A percentile compares a stretch with the other conserved stretches of the same genome.
These are phyloP conservation scores for Skeletonema grethae DNA, from an alignment of 108 stramenopile species.

Conservation along the genomic window DNA sequence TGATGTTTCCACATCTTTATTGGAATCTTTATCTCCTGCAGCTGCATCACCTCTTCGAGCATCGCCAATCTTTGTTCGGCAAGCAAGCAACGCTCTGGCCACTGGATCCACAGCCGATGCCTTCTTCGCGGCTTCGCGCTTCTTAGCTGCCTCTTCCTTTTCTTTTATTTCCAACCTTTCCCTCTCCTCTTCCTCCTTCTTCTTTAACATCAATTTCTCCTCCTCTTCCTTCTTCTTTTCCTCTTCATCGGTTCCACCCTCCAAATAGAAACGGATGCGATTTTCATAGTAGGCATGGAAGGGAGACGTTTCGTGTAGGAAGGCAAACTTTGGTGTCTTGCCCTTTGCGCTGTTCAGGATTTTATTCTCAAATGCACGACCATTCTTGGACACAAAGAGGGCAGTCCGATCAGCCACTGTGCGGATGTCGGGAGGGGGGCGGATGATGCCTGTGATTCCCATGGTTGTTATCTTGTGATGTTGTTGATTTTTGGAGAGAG, in stretches of 20 bases:
- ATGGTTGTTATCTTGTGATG: conserved; percentile 40
- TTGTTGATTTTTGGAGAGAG: neutral
- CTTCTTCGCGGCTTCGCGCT: conserved; percentile 51
- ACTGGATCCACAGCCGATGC: conserved; percentile 81
- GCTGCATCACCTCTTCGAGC: conserved; percentile 9
- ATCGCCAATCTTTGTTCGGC: conserved; percentile 57
- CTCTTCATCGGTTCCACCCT: conserved; percentile 75
- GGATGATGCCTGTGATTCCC: conserved; percentile 86
- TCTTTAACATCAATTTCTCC: conserved; percentile 33
- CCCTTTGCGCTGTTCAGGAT: conserved; percentile 82
- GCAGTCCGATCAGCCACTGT: conserved; percentile 97
- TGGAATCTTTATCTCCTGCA: neutral
- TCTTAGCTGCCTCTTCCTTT: conserved; percentile 32
- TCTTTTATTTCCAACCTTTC: conserved; percentile 22
- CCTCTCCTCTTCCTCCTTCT: conserved; percentile 33
- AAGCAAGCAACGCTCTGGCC: conserved; percentile 62
- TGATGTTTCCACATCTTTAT: conserved; percentile 8
- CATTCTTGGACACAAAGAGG: conserved; percentile 96
- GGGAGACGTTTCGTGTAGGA: conserved; percentile 88
- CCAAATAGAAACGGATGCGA: conserved; percentile 73
- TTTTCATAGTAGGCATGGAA: conserved; percentile 99
- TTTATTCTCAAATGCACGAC: conserved; percentile 89
- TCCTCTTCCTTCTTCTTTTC: conserved; percentile 59
- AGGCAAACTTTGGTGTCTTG: conserved; percentile 96
- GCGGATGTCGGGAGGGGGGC: conserved; percentile 96